A percentile compares a stretch with the other conserved stretches of the same genome.
phyloP scores from a whole-genome alignment of 352 stramenopile species.

The Phytophthora meadii region DNA sequence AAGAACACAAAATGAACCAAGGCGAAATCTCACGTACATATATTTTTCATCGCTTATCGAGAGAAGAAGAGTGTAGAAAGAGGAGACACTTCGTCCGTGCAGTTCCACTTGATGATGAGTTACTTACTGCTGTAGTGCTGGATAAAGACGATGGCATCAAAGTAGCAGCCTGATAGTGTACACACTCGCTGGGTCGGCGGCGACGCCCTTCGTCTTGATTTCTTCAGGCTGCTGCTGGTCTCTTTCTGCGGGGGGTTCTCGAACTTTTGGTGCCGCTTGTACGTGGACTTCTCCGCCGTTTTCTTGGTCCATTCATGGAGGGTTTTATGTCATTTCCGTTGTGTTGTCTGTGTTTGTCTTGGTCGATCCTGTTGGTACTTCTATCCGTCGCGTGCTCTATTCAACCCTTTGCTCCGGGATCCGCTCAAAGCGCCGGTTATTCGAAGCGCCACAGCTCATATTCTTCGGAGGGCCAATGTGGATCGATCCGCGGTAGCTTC shows the following conservation, averaged over 20 bases:
- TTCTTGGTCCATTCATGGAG: conserved; percentile 29
- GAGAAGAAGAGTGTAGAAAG: conserved; percentile 17
- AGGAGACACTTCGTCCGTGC: conserved; percentile 33
- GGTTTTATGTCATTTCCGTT: conserved; percentile 30
- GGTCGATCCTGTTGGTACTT: conserved; percentile 26
- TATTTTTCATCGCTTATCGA: conserved; percentile 28
- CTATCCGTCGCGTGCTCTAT: conserved; percentile 38
- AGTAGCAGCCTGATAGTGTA: conserved; percentile 26
- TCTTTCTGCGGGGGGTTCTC: conserved; percentile 11
- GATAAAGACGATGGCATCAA: conserved; percentile 7
- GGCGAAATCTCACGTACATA: conserved; percentile 36
- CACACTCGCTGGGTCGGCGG: conserved; percentile 12
- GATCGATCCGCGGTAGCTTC: conserved; percentile 80
- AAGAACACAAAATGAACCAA: too few relatives aligned
- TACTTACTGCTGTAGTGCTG: conserved; percentile 11
- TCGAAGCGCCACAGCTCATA: conserved; percentile 49
- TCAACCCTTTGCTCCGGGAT: conserved; percentile 73
- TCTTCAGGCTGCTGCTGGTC: conserved; percentile 12
- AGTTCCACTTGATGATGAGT: conserved; percentile 20
- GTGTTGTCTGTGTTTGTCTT: conserved; percentile 16
- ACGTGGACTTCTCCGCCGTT: conserved; percentile 47
- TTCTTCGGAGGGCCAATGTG: conserved; percentile 72
- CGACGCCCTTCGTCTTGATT: conserved; percentile 18
- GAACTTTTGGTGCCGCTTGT: conserved; percentile 26
- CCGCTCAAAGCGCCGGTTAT: conserved; percentile 61